These are phyloP conservation scores for Botryotinia convoluta DNA, from an alignment of 2,329 filamentous ascomycete genomes.

Conservation along the genomic window DNA sequence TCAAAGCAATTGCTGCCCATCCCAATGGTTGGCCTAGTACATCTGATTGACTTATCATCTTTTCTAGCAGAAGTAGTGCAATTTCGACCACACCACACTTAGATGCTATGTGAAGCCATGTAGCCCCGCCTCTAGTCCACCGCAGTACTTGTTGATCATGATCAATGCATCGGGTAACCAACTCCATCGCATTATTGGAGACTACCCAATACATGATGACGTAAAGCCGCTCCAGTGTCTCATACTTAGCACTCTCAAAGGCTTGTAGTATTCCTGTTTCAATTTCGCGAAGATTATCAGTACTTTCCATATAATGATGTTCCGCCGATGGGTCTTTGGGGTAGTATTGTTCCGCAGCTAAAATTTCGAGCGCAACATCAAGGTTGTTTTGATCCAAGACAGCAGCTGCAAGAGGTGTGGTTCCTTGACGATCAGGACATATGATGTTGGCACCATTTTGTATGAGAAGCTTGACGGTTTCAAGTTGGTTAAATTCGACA, in stretches of 20 bases:
- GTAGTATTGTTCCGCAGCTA: not conserved
- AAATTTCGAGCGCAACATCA: not conserved
- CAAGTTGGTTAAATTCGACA: fast-evolving
- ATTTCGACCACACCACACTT: not conserved
- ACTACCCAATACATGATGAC: not conserved
- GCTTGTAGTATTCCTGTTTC: not conserved
- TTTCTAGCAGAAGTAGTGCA: not conserved
- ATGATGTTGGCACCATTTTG: not conserved
- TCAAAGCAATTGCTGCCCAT: not conserved
- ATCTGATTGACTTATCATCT: not conserved
- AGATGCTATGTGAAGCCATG: not conserved
- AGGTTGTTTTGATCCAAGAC: fast-evolving
- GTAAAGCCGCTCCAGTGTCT: not conserved
- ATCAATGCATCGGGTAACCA: not conserved
- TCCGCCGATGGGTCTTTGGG: not conserved
- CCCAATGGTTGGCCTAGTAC: not conserved
- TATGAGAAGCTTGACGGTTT: not conserved
- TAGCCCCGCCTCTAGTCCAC: not conserved
- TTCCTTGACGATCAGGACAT: not conserved
- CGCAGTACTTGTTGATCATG: not conserved
- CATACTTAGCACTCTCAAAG: not conserved
- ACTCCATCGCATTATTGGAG: not conserved
- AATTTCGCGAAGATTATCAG: not conserved
- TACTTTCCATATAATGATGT: not conserved
- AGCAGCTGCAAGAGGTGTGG: not conserved